Evolutionary conservation across 2,329 filamentous ascomycete species (phyloP), one percentile per base, ranked within the genome.

Genomic region (Dothideomycetes sp.): DNA sequence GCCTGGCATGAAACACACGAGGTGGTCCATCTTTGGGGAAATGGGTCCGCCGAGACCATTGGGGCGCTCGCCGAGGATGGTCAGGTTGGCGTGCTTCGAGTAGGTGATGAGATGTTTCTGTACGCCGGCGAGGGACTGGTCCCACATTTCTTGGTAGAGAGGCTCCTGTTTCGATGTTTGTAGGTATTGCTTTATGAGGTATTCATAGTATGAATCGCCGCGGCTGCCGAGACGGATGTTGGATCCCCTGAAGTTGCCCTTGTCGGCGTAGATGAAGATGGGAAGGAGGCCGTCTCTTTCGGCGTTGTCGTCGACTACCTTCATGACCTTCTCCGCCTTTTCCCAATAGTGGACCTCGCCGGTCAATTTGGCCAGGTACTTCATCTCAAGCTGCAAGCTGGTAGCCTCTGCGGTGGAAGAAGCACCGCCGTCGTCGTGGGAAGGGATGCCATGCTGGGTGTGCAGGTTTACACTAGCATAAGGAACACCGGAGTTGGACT

Each of bases 181-280:
- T 15, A 95, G 71, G 57, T 94, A 96, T 60, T 98, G 91, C 66
- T 98, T 98, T 68, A 96, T 93, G 37, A 98, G 76, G 59, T 98
- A 98, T 64, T 98, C 73, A 63, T 98, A 98, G 64, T 96, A 98
- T 35, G 88, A 95, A 65, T 98, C 91, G 34, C 91, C 91, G 45
- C 91, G 77, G 58, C 86, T 95, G 30, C 91, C 91, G 16, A 96
- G 72, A 14, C 91, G 83, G 53, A 98, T 89, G 55, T 95, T 94
- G 15, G 77, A 64, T 15, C 85, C 86, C 37, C 77, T 73, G 63
- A 96, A 98, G 38, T 77, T 66, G 41, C 91, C 91, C 10, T 68
- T 77, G 19, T 79, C 75, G 3, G 91, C 77, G 57, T 86, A 79
- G 49, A 98, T 81, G 62, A 82, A 96, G 53, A 96, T 96, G 24